Evolutionary conservation across 306 rosid genomes (phyloP).

Genomic region (Prunus mongolica): DNA sequence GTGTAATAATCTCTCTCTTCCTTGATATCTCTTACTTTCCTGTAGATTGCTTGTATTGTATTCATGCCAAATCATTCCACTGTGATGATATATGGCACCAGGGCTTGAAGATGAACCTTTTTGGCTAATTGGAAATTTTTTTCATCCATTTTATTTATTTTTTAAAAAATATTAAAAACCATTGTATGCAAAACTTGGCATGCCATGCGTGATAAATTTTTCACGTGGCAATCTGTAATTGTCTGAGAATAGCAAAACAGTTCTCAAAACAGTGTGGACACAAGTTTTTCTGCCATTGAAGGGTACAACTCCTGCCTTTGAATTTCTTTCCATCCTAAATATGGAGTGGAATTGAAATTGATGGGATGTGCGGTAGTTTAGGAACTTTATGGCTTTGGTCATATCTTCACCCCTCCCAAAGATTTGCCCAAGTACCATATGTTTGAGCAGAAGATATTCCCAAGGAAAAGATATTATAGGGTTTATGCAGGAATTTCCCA

Average conservation of each 20-base stretch:
- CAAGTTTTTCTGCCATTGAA: neutral
- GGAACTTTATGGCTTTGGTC: conserved; percentile 9
- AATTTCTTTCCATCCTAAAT: neutral
- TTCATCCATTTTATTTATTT: neutral
- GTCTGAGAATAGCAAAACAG: too few relatives aligned
- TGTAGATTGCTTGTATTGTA: neutral
- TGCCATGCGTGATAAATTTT: too few relatives aligned
- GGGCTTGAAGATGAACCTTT: neutral
- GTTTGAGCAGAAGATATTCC: conserved; percentile 11
- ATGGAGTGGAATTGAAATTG: neutral
- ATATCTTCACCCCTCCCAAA: conserved; percentile 4
- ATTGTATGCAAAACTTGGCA: neutral
- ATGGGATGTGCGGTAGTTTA: conserved; percentile 9
- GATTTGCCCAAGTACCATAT: neutral
- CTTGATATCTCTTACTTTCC: conserved; percentile 5
- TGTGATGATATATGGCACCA: neutral
- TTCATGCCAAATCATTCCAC: neutral
- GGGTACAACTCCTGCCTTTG: neutral
- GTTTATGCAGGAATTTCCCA: neutral
- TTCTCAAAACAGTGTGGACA: too few relatives aligned
- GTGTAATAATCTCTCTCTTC: conserved; percentile 36
- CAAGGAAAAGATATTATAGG: neutral
- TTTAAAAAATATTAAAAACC: neutral
- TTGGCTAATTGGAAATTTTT: neutral
- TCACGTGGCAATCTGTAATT: too few relatives aligned